Percentiles rank a stretch among this genome's conserved stretches.
phyloP scores from a whole-genome alignment of 169 alveolate genomes.

The Perkinsus olseni region DNA sequence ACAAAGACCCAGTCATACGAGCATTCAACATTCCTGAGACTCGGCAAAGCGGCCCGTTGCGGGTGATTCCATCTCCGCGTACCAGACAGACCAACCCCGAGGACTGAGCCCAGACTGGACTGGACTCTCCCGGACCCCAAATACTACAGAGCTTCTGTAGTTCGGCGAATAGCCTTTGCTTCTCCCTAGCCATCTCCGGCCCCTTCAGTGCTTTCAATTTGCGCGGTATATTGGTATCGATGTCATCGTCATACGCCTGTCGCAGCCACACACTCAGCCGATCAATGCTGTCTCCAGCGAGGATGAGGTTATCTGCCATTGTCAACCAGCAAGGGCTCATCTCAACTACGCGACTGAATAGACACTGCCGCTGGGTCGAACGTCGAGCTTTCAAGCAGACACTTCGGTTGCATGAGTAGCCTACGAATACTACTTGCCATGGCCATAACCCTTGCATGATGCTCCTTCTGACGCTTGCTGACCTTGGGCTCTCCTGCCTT shows the following conservation, averaged over 20 bases:
- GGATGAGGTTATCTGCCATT: neutral
- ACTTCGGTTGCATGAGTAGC: too few species aligned
- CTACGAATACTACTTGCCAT: neutral
- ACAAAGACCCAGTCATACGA: too few species aligned
- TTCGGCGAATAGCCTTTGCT: neutral
- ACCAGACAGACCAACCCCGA: too few species aligned
- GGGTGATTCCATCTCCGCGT: too few species aligned
- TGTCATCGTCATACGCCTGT: neutral
- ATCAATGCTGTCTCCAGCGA: neutral
- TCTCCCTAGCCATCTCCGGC: neutral
- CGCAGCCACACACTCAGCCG: neutral
- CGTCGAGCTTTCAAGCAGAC: too few species aligned
- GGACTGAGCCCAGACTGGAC: too few species aligned
- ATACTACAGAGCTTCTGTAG: neutral
- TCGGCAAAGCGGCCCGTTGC: too few species aligned
- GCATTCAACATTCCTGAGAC: too few species aligned
- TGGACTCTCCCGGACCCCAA: neutral
- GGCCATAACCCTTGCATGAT: neutral
- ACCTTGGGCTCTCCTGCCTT: neutral
- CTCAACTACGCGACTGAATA: too few species aligned
- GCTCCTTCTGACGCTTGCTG: neutral
- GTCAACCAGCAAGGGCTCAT: neutral
- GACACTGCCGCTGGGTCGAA: too few species aligned
- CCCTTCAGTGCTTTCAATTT: neutral
- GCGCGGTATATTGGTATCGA: neutral